Conservation (phyloP, 2,329 filamentous ascomycete species). For the Pleurostoma richardsiae region DNA sequence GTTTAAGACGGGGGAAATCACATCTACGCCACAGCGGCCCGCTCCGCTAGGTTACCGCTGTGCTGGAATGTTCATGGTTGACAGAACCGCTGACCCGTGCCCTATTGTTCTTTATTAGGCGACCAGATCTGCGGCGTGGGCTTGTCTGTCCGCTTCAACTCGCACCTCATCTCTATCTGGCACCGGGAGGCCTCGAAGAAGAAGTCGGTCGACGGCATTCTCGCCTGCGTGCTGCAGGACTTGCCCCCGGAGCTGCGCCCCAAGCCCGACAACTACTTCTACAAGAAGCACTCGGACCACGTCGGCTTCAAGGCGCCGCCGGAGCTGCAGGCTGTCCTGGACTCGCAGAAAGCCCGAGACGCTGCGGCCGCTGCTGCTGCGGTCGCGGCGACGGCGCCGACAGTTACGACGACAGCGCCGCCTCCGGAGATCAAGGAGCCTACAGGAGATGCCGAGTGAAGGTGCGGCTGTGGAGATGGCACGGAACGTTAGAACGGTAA, state of each 20-base stretch:
- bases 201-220: conserved; percentile 69
- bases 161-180: conserved; percentile 70
- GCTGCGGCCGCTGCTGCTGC: conserved; percentile 21
- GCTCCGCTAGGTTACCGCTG: not conserved
- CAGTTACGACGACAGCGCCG: not conserved
- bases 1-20: not conserved
- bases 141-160: conserved; percentile 68
- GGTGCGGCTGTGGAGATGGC: not conserved
- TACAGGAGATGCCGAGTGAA: not conserved
- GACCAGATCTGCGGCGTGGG: conserved; percentile 88
- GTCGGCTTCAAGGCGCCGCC: conserved; percentile 68
- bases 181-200: conserved; percentile 82
- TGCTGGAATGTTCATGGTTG: too few species aligned
- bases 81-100: too few species aligned
- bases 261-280: conserved; percentile 68
- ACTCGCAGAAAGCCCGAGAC: conserved; percentile 48
- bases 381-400: conserved; percentile 5
- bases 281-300: conserved; percentile 88
- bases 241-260: conserved; percentile 69
- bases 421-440: not conserved
- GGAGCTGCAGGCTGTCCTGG: conserved; percentile 51
- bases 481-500: too few species aligned
- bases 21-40: not conserved
- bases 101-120: conserved; percentile 35
- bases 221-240: conserved; percentile 67